Evolutionary conservation across 306 rosid genomes (phyloP).

Genomic region (Trifolium repens): DNA sequence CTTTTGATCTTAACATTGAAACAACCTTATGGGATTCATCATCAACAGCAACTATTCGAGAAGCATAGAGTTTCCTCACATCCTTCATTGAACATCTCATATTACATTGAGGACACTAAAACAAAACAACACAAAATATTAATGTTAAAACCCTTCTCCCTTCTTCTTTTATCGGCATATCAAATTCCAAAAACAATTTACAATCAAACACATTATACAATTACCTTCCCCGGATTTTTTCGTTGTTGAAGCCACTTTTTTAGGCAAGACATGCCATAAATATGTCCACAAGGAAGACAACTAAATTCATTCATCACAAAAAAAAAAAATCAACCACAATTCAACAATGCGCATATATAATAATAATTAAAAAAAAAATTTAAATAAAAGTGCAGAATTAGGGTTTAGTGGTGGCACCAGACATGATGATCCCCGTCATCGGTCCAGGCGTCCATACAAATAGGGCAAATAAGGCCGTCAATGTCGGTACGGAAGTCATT

Average conservation of each 20-base stretch:
- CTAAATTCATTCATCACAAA: slow-evolving; percentile 51
- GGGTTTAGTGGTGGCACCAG: slow-evolving; percentile 51
- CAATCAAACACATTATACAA: not conserved
- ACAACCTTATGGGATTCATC: slow-evolving; percentile 79
- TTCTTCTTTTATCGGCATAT: not conserved
- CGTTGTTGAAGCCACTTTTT: slow-evolving; percentile 72
- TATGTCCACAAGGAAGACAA: slow-evolving; percentile 94
- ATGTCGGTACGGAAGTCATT: slow-evolving; percentile 53
- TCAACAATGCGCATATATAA: not conserved
- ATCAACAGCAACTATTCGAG: slow-evolving; percentile 64
- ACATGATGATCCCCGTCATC: slow-evolving; percentile 66
- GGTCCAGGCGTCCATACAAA: slow-evolving; percentile 88
- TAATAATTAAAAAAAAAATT: not conserved
- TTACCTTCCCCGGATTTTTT: slow-evolving; percentile 68
- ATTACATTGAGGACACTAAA: slow-evolving; percentile 91
- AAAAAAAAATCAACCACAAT: slow-evolving; percentile 2
- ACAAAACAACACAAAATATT: slow-evolving; percentile 9
- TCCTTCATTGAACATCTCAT: slow-evolving; percentile 70
- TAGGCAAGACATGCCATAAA: slow-evolving; percentile 88
- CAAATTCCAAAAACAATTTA: not conserved
- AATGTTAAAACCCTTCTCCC: not conserved
- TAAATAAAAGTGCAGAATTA: not conserved
- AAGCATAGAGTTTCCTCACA: slow-evolving; percentile 73
- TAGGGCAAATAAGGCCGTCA: slow-evolving; percentile 79
- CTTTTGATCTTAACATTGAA: not conserved